These are phyloP conservation scores for Chaetomiaceae sp. DNA, from an alignment of 2,329 filamentous ascomycete species.

Conservation along the genomic window DNA sequence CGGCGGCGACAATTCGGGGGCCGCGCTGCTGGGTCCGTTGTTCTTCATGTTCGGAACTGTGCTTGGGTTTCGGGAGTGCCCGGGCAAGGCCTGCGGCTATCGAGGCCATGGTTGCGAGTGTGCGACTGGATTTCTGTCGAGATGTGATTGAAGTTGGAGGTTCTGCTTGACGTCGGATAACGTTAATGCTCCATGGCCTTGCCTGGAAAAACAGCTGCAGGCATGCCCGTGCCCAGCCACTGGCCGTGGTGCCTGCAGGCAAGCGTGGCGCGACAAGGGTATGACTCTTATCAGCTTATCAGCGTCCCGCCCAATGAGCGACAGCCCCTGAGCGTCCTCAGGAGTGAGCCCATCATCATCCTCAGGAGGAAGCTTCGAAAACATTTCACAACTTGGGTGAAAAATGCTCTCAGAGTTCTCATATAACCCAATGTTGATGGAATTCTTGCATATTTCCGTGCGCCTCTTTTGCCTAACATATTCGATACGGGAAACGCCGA, in stretches of 20 bases:
- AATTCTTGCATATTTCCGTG: no score
- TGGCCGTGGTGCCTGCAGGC: not conserved
- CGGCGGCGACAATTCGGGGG: constrained; percentile 74
- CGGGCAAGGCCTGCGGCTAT: constrained; percentile 68
- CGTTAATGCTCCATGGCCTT: no score
- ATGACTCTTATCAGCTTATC: constrained; percentile 13
- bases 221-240: constrained; percentile 2
- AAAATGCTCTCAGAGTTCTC: no score
- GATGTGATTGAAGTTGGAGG: constrained; percentile 7
- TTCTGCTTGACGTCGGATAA: constrained; percentile 16
- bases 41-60: constrained; percentile 85
- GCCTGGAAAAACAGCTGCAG: constrained; percentile 21
- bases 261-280: constrained; percentile 7
- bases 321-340: no score
- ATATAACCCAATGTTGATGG: no score
- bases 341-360: no score
- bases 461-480: no score
- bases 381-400: no score
- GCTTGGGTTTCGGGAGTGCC: constrained; percentile 83
- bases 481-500: no score
- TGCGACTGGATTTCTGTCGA: constrained; percentile 9
- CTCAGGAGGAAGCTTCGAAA: no score
- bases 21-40: constrained; percentile 68
- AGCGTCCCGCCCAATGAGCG: no score
- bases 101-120: constrained; percentile 52